These are phyloP conservation scores for Citrus mangshanensis DNA, from an alignment of 345 rosid species.

Conservation along the genomic window DNA sequence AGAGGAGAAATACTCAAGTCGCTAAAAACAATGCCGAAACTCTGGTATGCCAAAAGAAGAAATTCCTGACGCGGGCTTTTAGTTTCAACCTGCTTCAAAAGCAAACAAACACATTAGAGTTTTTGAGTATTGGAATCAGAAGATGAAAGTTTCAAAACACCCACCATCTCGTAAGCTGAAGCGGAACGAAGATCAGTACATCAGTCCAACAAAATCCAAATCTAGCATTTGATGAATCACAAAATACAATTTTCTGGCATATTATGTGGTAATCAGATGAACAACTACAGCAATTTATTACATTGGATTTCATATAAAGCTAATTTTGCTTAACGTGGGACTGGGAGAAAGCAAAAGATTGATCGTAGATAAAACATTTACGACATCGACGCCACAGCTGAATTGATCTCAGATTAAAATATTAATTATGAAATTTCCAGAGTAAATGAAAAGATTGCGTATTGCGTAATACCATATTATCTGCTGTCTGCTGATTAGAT, in stretches of 20 bases:
- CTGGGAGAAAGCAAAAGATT: not conserved
- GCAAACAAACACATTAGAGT: constrained; percentile 2
- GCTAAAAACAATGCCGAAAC: constrained; percentile 78
- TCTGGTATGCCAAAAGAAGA: constrained; percentile 74
- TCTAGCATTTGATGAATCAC: not conserved
- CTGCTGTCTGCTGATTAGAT: not conserved
- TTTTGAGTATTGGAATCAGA: not conserved
- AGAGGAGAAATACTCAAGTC: constrained; percentile 83
- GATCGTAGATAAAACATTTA: not conserved
- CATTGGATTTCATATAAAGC: not conserved
- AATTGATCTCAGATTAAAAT: not conserved
- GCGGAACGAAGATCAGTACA: not conserved
- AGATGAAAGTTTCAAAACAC: not conserved
- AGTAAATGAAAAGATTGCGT: not conserved
- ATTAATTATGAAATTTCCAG: not conserved
- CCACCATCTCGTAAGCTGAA: not conserved
- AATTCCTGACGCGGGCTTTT: constrained; percentile 42
- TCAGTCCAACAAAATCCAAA: not conserved
- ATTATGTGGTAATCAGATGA: not conserved
- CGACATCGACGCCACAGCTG: not conserved
- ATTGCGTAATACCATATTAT: not conserved
- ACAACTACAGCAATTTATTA: not conserved
- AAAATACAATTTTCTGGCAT: not conserved
- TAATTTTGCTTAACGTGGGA: not conserved
- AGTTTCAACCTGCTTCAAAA: constrained; percentile 56